Evolutionary conservation across 2,329 filamentous ascomycete genomes (phyloP).

Genomic region (Trichophyton simii): DNA sequence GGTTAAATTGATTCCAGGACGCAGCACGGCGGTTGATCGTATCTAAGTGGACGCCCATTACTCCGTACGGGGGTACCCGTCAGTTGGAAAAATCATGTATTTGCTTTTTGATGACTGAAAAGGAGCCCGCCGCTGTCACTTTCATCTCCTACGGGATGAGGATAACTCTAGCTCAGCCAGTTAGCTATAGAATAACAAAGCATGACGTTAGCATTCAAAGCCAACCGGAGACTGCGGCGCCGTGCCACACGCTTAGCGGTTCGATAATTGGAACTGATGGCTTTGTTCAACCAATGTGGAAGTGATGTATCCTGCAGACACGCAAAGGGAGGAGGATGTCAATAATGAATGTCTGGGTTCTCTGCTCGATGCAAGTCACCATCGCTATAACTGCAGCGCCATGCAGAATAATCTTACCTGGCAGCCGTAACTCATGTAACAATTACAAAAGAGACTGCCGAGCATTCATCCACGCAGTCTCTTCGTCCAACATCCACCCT

Average conservation of each 20-base stretch:
- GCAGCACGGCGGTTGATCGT: neutral
- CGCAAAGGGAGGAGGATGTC: neutral
- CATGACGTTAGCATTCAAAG: neutral
- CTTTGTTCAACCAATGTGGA: neutral
- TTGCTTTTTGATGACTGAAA: neutral
- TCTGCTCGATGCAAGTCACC: neutral
- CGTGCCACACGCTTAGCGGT: neutral
- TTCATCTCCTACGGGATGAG: neutral
- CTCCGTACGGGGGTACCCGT: constrained; percentile 2
- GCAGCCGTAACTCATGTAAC: neutral
- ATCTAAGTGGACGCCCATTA: neutral
- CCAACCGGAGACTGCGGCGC: neutral
- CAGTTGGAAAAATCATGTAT: neutral
- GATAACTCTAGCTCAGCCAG: no score
- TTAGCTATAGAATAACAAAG: neutral
- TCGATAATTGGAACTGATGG: neutral
- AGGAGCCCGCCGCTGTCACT: neutral
- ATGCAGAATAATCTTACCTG: neutral
- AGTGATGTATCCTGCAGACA: neutral
- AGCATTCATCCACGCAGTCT: neutral
- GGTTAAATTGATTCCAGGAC: neutral
- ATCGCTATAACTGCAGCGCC: neutral
- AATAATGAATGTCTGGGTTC: neutral
- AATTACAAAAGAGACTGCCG: neutral
- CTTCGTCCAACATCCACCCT: neutral